Conservation (phyloP, 2,329 filamentous ascomycete genomes). For the Fusarium protoensiforme region DNA sequence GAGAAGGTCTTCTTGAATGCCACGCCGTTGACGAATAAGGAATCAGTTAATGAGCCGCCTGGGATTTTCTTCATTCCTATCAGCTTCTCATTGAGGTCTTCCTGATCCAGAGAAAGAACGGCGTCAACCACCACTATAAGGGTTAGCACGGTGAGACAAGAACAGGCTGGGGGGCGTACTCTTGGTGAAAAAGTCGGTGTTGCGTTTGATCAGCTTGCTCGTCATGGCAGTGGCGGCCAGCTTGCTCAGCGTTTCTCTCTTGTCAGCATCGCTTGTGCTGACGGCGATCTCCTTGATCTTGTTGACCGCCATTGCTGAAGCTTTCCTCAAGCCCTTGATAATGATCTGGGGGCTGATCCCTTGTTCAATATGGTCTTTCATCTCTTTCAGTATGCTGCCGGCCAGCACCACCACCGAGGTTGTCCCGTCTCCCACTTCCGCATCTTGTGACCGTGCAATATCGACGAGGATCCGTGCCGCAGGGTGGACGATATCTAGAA, state of each 20-base stretch:
- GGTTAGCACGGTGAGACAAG: conserved; percentile 41
- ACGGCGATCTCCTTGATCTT: conserved; percentile 99
- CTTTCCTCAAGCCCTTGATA: conserved; percentile 92
- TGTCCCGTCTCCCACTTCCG: conserved; percentile 97
- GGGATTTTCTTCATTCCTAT: conserved; percentile 99
- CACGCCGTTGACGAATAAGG: conserved; percentile 95
- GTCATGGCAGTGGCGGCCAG: conserved; percentile 97
- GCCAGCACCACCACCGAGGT: conserved; percentile 97
- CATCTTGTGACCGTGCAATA: conserved; percentile 98
- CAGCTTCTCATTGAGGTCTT: conserved; percentile 96
- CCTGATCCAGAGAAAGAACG: conserved; percentile 93
- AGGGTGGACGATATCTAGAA: conserved; percentile 98
- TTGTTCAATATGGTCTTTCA: conserved; percentile 95
- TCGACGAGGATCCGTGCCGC: conserved; percentile 97
- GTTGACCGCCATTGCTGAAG: conserved; percentile 92
- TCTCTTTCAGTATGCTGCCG: conserved; percentile 97
- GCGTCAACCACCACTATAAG: conserved; percentile 92
- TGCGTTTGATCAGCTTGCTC: conserved; percentile 98
- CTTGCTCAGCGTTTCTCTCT: conserved; percentile 88
- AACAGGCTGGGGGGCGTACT: conserved; percentile 67
- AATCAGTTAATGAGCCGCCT: conserved; percentile 94
- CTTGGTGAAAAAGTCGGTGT: conserved; percentile 97
- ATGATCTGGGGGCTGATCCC: conserved; percentile 98
- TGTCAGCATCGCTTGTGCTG: conserved; percentile 82
- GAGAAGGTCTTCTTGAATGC: conserved; percentile 99